Percentiles rank a stretch among this genome's conserved stretches.
Conservation (phyloP, 2,329 filamentous ascomycete species). For the Claviceps africana region DNA sequence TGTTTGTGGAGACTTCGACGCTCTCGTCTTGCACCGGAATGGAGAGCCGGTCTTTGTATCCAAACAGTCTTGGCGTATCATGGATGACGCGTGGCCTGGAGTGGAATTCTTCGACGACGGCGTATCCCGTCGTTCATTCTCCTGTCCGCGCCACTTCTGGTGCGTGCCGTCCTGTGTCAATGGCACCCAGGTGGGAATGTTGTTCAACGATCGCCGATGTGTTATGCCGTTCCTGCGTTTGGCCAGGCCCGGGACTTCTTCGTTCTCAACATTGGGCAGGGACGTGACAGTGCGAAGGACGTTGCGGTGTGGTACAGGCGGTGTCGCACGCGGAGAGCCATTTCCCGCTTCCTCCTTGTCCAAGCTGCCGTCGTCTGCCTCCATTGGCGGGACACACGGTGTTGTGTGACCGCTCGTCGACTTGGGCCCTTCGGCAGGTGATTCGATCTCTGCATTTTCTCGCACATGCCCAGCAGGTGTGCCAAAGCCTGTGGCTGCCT, state of each 20-base stretch:
- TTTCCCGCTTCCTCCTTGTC: neutral
- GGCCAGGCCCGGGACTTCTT: neutral
- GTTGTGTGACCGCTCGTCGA: neutral
- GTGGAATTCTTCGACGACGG: constrained; percentile 17
- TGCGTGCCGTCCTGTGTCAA: constrained; percentile 9
- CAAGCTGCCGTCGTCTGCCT: neutral
- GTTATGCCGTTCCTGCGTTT: constrained; percentile 4
- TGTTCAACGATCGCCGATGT: constrained; percentile 15
- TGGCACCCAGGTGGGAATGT: constrained; percentile 8
- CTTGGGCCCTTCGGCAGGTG: constrained; percentile 9
- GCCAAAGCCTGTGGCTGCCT: neutral
- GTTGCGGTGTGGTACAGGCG: constrained; percentile 2
- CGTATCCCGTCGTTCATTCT: constrained; percentile 9
- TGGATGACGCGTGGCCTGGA: constrained; percentile 11
- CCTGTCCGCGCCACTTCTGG: constrained; percentile 10
- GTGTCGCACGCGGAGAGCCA: neutral
- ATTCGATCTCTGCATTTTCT: constrained; percentile 35
- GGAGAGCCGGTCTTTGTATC: constrained; percentile 10
- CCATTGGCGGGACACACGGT: neutral
- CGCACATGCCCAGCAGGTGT: constrained; percentile 27
- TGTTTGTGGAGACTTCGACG: neutral
- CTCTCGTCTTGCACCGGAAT: constrained; percentile 4
- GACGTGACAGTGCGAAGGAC: constrained; percentile 1
- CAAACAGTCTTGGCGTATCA: constrained; percentile 11
- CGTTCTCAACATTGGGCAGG: neutral